Conservation (phyloP, 2,329 filamentous ascomycete genomes). For the Trichophaea hybrida region DNA sequence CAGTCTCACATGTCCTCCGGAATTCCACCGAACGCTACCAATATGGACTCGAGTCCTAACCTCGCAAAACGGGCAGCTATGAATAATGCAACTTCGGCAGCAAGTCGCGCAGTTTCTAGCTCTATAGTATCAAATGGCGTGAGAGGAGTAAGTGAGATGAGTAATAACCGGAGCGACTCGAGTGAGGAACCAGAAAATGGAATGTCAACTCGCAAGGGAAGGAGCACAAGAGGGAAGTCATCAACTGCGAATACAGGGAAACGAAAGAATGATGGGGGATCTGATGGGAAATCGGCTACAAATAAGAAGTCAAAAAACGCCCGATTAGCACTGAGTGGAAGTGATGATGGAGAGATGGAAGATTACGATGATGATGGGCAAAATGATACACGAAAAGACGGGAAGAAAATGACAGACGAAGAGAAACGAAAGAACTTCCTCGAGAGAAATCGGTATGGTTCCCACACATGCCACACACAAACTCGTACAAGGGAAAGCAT, state of each 20-base stretch:
- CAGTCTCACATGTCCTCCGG: conserved; percentile 3
- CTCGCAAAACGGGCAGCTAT: conserved; percentile 25
- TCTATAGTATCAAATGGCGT: conserved; percentile 26
- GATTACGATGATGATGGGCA: conserved; percentile 37
- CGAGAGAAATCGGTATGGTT: conserved; percentile 73
- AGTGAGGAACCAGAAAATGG: conserved; percentile 44
- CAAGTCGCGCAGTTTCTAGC: conserved; percentile 32
- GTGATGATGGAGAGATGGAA: conserved; percentile 26
- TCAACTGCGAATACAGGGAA: conserved; percentile 46
- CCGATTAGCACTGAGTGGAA: conserved; percentile 6
- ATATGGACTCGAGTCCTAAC: conserved; percentile 17
- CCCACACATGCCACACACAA: neutral
- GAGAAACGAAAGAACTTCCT: conserved; percentile 98
- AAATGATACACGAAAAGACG: conserved; percentile 37
- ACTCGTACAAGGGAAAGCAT: no score
- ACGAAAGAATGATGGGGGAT: conserved; percentile 62
- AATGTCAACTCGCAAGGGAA: neutral
- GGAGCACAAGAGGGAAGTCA: conserved; percentile 48
- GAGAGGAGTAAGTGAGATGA: conserved; percentile 50
- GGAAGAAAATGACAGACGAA: conserved; percentile 89
- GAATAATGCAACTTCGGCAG: conserved; percentile 19
- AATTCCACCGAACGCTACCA: conserved; percentile 6
- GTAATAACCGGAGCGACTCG: conserved; percentile 58
- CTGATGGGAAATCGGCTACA: conserved; percentile 31
- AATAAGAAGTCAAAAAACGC: conserved; percentile 61